These are phyloP conservation scores for Vaccinium vitisidaea DNA, from an alignment of 148 eudicot species.

Conservation along the genomic window DNA sequence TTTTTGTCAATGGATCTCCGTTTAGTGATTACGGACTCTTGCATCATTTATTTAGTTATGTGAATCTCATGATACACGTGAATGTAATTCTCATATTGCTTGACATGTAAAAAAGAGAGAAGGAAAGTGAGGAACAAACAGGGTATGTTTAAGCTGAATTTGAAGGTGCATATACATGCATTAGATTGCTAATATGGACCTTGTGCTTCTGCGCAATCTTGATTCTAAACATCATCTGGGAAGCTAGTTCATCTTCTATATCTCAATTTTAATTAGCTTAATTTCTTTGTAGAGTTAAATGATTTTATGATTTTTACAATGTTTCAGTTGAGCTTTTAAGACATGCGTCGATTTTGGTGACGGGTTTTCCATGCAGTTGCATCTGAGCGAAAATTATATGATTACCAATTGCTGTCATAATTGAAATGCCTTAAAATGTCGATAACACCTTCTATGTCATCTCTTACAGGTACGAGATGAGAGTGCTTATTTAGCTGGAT, in stretches of 20 bases:
- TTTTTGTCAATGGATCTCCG: not conserved
- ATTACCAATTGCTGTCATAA: not conserved
- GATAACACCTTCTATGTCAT: not conserved
- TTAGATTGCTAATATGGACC: not conserved
- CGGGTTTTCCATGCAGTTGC: not conserved
- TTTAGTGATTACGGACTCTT: not conserved
- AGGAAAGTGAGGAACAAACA: too few species aligned
- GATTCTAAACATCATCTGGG: not conserved
- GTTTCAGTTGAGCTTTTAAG: not conserved
- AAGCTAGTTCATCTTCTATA: not conserved
- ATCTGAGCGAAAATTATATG: not conserved
- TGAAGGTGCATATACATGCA: not conserved
- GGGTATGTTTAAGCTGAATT: too few species aligned
- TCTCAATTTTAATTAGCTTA: not conserved
- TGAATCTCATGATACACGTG: not conserved
- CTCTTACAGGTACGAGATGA: slow-evolving; percentile 64
- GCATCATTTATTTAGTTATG: not conserved
- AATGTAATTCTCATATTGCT: not conserved
- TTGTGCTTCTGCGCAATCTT: not conserved
- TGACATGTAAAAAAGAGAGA: too few species aligned
- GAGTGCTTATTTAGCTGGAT: slow-evolving; percentile 66
- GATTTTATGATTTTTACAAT: not conserved
- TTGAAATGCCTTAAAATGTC: not conserved
- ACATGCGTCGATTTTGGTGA: not conserved
- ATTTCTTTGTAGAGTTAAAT: not conserved